phyloP scores from a whole-genome alignment of 1,284 basidiomycete genomes.

The Mixia osmundae region DNA sequence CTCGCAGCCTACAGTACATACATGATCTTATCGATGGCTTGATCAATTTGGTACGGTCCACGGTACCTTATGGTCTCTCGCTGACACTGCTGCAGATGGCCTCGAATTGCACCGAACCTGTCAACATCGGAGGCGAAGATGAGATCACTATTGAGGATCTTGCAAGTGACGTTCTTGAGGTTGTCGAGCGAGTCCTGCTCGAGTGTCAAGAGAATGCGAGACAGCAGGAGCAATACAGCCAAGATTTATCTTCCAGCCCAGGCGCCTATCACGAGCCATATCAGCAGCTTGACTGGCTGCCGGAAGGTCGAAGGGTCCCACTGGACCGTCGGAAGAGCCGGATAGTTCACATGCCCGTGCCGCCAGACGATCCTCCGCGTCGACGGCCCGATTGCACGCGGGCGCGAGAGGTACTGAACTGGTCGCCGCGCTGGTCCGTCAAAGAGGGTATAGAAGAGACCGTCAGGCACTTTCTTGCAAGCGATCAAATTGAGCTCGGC shows the following conservation, averaged over 20 bases:
- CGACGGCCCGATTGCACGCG: constrained; percentile 75
- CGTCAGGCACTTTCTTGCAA: constrained; percentile 70
- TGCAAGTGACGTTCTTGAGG: constrained; percentile 17
- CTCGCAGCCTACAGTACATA: constrained; percentile 39
- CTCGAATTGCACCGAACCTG: constrained; percentile 64
- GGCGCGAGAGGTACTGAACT: constrained; percentile 59
- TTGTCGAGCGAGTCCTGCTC: constrained; percentile 12
- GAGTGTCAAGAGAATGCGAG: constrained; percentile 11
- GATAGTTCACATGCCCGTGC: constrained; percentile 19
- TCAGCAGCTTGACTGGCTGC: too few species aligned
- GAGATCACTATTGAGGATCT: constrained; percentile 61
- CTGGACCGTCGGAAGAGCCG: constrained; percentile 46
- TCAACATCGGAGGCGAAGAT: constrained; percentile 85
- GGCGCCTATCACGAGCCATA: too few species aligned
- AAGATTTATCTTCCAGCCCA: neutral
- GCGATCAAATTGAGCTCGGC: constrained; percentile 17
- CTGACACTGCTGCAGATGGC: constrained; percentile 70
- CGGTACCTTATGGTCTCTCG: constrained; percentile 9
- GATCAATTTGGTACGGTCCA: constrained; percentile 16
- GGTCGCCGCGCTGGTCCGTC: constrained; percentile 84
- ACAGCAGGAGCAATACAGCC: too few species aligned
- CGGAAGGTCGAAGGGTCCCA: constrained; percentile 39
- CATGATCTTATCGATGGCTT: constrained; percentile 30
- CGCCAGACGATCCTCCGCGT: constrained; percentile 74
- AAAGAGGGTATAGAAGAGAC: constrained; percentile 80